Percentiles rank a stretch among this genome's conserved stretches.
Evolutionary conservation across 1,139 yeast genomes (phyloP).

Genomic region (Blastobotrys indianensis): DNA sequence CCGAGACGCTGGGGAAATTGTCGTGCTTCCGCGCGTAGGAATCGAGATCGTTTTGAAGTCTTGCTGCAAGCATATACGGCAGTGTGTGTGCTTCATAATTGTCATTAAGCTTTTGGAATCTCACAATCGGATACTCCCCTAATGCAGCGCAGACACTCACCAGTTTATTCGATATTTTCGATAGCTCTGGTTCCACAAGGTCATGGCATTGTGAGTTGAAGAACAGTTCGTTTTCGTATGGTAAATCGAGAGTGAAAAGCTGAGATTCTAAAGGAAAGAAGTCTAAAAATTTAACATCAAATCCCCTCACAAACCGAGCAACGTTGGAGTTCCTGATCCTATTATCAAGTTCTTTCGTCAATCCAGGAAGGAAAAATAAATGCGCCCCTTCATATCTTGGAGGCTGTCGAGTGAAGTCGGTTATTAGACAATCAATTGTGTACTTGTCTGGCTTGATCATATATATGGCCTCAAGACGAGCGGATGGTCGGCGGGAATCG

Average conservation of each 20-base stretch:
- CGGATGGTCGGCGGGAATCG: slow-evolving; percentile 45
- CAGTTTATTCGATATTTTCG: slow-evolving; percentile 54
- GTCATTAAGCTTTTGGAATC: slow-evolving; percentile 46
- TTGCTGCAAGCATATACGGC: slow-evolving; percentile 68
- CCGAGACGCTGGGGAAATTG: slow-evolving; percentile 48
- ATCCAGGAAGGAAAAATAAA: slow-evolving; percentile 52
- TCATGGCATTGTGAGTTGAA: slow-evolving; percentile 64
- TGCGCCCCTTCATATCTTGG: slow-evolving; percentile 54
- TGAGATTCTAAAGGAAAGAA: slow-evolving; percentile 46
- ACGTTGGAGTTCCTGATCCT: slow-evolving; percentile 25
- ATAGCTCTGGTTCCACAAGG: slow-evolving; percentile 53
- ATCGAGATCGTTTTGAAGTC: slow-evolving; percentile 66
- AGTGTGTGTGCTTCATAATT: slow-evolving; percentile 50
- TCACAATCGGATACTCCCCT: slow-evolving; percentile 82
- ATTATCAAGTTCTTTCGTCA: slow-evolving; percentile 23
- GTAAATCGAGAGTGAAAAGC: slow-evolving; percentile 40
- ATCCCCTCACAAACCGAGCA: slow-evolving; percentile 21
- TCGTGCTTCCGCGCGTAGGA: slow-evolving; percentile 64
- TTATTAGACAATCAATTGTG: slow-evolving; percentile 51
- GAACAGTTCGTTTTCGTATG: slow-evolving; percentile 61
- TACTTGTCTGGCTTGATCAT: slow-evolving; percentile 49
- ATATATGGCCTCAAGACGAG: slow-evolving; percentile 54
- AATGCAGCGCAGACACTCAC: slow-evolving; percentile 69
- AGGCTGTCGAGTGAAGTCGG: slow-evolving; percentile 51
- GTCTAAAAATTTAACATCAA: slow-evolving; percentile 33